Conservation (phyloP, 129 eudicot genomes). For the Centella asiatica region DNA sequence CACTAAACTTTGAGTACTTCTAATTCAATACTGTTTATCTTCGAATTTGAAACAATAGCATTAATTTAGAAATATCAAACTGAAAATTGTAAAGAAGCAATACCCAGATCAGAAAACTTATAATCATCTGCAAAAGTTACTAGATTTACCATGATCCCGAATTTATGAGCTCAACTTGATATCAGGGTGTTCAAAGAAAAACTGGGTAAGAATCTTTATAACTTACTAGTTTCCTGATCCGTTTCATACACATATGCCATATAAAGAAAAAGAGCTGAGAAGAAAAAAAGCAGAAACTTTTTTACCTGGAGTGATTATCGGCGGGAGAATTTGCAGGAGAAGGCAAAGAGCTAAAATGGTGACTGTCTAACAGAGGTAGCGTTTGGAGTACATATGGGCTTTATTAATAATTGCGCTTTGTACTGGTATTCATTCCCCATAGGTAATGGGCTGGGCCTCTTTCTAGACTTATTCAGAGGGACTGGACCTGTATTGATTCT, state of each 20-base stretch:
- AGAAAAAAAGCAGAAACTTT: not conserved
- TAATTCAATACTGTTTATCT: not conserved
- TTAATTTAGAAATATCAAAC: not conserved
- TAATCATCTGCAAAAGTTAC: not conserved
- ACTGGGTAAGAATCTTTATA: not conserved
- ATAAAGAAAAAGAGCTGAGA: too few species aligned
- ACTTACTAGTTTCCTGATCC: not conserved
- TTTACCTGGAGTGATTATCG: not conserved
- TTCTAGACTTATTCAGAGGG: too few species aligned
- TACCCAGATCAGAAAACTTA: conserved; percentile 2
- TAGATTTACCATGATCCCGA: not conserved
- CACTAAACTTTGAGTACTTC: not conserved
- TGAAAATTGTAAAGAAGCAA: not conserved
- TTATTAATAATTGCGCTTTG: too few species aligned
- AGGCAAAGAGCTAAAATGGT: not conserved
- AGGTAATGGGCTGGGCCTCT: too few species aligned
- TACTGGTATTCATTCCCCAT: too few species aligned
- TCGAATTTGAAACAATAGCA: not conserved
- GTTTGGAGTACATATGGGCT: too few species aligned
- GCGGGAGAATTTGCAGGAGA: not conserved
- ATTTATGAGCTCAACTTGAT: not conserved
- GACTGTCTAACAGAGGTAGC: too few species aligned
- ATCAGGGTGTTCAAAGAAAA: not conserved
- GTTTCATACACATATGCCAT: not conserved
- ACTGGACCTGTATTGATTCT: too few species aligned